phyloP scores from a whole-genome alignment of 2,329 filamentous ascomycete species.

The Helicocarpus griseus region DNA sequence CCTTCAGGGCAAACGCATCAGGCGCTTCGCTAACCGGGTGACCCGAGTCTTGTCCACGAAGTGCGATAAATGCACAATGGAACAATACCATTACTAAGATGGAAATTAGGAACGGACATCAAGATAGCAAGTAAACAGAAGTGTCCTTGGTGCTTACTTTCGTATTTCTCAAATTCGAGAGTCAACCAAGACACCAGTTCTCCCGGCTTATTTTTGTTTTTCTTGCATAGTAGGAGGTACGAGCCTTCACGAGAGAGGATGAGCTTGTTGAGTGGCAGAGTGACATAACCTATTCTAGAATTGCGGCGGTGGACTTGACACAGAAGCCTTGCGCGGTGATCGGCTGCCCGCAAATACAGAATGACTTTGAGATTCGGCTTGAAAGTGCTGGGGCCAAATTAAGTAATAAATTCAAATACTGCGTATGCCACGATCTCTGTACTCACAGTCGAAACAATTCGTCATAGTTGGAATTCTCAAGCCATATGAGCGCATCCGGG shows the following conservation, averaged over 20 bases:
- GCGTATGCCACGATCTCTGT: not conserved
- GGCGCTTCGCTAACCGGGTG: constrained; percentile 31
- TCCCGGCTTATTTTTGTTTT: constrained; percentile 23
- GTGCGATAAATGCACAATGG: constrained; percentile 46
- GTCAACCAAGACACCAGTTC: constrained; percentile 43
- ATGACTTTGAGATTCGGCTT: constrained; percentile 36
- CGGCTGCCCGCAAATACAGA: constrained; percentile 43
- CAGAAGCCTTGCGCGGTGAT: constrained; percentile 45
- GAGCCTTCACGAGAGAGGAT: constrained; percentile 28
- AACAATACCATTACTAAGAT: constrained; percentile 45
- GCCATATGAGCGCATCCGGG: constrained; percentile 19
- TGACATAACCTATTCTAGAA: constrained; percentile 36
- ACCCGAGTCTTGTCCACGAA: constrained; percentile 47
- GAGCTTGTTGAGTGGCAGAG: constrained; percentile 41
- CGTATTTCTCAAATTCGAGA: constrained; percentile 45
- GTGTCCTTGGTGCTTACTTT: constrained; percentile 32
- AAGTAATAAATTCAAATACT: constrained; percentile 4
- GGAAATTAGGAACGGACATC: constrained; percentile 3
- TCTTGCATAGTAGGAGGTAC: constrained; percentile 30
- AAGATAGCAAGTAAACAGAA: not conserved
- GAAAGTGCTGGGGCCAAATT: constrained; percentile 33
- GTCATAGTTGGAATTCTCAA: constrained; percentile 29
- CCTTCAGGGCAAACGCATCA: constrained; percentile 41
- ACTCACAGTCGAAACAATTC: constrained; percentile 30
- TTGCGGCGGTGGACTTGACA: constrained; percentile 38